Conservation (phyloP, 139 green algal species). For the Picochlorum sp. region DNA sequence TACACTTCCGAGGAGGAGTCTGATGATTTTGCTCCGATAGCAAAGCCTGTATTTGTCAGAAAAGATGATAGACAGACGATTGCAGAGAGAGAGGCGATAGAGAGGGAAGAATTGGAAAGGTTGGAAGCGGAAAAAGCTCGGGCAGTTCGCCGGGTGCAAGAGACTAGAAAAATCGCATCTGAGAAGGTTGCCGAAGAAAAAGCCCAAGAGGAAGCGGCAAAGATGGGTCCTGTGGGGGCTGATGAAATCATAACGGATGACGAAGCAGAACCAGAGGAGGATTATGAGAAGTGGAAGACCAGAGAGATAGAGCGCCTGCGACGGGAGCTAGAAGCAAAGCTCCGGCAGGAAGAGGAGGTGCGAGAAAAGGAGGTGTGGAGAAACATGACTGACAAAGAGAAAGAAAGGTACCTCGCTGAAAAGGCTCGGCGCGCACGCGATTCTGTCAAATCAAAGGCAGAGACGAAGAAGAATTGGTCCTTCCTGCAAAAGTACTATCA, state of each 20-base stretch:
- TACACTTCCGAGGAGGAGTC: conserved; percentile 49
- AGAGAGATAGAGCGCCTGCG: conserved; percentile 71
- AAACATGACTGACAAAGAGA: conserved; percentile 2
- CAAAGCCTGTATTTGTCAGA: conserved; percentile 82
- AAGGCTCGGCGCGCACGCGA: not conserved
- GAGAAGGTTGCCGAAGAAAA: conserved; percentile 30
- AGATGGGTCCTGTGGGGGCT: conserved; percentile 18
- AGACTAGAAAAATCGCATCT: conserved; percentile 37
- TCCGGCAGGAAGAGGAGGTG: not conserved
- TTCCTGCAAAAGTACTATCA: conserved; percentile 99
- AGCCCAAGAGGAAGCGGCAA: conserved; percentile 33
- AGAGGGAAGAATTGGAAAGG: conserved; percentile 46
- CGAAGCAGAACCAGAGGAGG: conserved; percentile 58
- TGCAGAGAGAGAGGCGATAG: conserved; percentile 46
- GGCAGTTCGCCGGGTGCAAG: conserved; percentile 38
- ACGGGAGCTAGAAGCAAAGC: conserved; percentile 24
- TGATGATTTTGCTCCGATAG: conserved; percentile 30
- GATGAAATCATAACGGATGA: conserved; percentile 85
- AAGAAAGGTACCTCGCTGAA: not conserved
- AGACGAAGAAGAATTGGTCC: conserved; percentile 56
- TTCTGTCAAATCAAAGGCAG: not conserved
- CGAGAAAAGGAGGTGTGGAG: conserved; percentile 12
- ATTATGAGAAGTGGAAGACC: conserved; percentile 76
- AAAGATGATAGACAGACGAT: conserved; percentile 63
- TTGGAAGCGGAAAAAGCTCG: conserved; percentile 28